Conservation (phyloP, 768 basidiomycete species). For the Grammothele lineata region DNA sequence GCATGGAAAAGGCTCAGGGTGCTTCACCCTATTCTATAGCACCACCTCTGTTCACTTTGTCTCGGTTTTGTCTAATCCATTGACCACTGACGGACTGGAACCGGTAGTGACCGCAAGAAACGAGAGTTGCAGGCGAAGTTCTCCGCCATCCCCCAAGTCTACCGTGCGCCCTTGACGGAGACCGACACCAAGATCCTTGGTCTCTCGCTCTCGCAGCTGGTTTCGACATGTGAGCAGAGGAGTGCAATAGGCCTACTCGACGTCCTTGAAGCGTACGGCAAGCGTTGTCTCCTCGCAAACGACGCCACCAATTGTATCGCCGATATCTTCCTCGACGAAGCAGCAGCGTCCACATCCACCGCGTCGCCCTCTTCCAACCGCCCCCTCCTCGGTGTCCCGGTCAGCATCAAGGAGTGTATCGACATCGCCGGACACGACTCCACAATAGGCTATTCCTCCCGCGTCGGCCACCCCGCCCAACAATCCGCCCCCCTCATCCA, state of each 20-base stretch:
- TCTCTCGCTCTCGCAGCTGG: slow-evolving; percentile 34
- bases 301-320: slow-evolving; percentile 47
- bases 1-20: no score
- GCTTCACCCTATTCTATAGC: no score
- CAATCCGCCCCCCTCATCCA: slow-evolving; percentile 36
- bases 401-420: slow-evolving; percentile 47
- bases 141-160: slow-evolving; percentile 26
- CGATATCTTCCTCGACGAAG: slow-evolving; percentile 37
- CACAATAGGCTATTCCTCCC: slow-evolving; percentile 40
- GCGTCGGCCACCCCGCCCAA: slow-evolving; percentile 30
- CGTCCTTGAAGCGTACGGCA: slow-evolving; percentile 38
- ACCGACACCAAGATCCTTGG: slow-evolving; percentile 33
- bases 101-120: slow-evolving; percentile 34
- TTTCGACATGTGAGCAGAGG: slow-evolving; percentile 27
- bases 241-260: slow-evolving; percentile 22
- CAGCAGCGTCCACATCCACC: slow-evolving; percentile 10
- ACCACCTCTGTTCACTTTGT: no score
- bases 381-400: slow-evolving; percentile 41
- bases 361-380: slow-evolving; percentile 2
- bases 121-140: slow-evolving; percentile 28
- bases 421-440: slow-evolving; percentile 43
- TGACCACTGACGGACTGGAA: no score
- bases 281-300: slow-evolving; percentile 36
- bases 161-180: slow-evolving; percentile 28
- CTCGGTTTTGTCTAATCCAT: no score